A percentile compares a stretch with the other conserved stretches of the same genome.
phyloP scores from a whole-genome alignment of 2,329 filamentous ascomycete genomes.

The Graphilbum fragrans region DNA sequence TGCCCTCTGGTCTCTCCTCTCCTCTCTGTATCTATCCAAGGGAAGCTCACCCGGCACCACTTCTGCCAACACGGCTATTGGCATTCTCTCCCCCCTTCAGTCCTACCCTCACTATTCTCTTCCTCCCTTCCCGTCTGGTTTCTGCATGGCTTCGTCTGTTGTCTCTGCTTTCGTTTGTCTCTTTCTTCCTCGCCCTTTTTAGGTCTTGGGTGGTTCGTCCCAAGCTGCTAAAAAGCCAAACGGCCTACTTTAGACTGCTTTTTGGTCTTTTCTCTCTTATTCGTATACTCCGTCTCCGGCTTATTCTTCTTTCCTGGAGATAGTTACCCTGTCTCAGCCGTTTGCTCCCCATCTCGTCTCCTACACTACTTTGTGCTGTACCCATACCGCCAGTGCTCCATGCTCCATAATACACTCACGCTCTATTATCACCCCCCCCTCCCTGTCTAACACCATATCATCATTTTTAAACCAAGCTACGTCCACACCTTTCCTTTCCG shows the following conservation, averaged over 20 bases:
- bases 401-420: too few relatives aligned
- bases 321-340: background rate
- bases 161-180: background rate
- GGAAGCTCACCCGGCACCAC: too few relatives aligned
- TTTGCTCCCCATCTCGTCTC: background rate
- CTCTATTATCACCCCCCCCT: background rate
- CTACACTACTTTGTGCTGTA: background rate
- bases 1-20: too few relatives aligned
- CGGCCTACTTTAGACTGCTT: background rate
- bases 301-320: background rate
- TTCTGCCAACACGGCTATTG: too few relatives aligned
- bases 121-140: too few relatives aligned
- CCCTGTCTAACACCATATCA: background rate
- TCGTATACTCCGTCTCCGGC: background rate
- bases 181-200: background rate
- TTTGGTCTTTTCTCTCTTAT: background rate
- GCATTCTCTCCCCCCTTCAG: too few relatives aligned
- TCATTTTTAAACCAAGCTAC: conserved; percentile 7
- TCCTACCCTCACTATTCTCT: too few relatives aligned
- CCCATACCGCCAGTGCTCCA: too few relatives aligned
- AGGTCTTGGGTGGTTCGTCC: too few relatives aligned
- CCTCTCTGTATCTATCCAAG: too few relatives aligned
- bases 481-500: conserved; percentile 1
- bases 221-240: too few relatives aligned
- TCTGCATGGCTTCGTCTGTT: background rate